Evolutionary conservation across 2,329 filamentous ascomycete species (phyloP).

Genomic region (Talaromyces sp.): DNA sequence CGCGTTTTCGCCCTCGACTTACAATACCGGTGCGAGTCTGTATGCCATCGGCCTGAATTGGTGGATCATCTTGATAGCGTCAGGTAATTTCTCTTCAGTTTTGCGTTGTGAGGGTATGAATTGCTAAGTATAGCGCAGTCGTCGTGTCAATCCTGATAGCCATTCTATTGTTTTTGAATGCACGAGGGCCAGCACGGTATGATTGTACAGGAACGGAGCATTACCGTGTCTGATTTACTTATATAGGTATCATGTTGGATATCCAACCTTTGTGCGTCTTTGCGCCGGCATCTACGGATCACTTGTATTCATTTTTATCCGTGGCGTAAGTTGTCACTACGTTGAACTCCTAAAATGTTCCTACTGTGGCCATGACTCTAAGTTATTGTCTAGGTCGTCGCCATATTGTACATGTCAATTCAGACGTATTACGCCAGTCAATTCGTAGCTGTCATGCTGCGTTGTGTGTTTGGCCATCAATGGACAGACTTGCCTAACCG

Average conservation of each 20-base stretch:
- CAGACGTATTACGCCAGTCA: conserved; percentile 6
- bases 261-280: conserved; percentile 3
- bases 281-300: conserved; percentile 4
- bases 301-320: conserved; percentile 6
- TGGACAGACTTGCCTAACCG: conserved; percentile 6
- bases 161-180: conserved; percentile 4
- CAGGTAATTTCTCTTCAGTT: neutral
- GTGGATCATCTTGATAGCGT: conserved; percentile 10
- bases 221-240: neutral
- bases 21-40: conserved; percentile 6
- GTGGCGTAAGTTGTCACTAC: conserved; percentile 4
- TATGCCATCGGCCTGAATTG: conserved; percentile 7
- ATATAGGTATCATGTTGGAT: conserved; percentile 8
- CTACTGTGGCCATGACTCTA: neutral
- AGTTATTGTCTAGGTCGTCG: neutral
- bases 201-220: neutral
- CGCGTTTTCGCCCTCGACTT: conserved; percentile 7
- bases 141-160: conserved; percentile 7
- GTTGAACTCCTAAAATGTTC: neutral
- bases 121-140: neutral
- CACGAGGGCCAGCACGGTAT: conserved; percentile 1
- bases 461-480: conserved; percentile 4
- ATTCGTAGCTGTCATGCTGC: conserved; percentile 6
- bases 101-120: neutral
- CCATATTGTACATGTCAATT: conserved; percentile 7